These are phyloP conservation scores for Phytophthora fragariae DNA, from an alignment of 352 stramenopile genomes.

Conservation along the genomic window DNA sequence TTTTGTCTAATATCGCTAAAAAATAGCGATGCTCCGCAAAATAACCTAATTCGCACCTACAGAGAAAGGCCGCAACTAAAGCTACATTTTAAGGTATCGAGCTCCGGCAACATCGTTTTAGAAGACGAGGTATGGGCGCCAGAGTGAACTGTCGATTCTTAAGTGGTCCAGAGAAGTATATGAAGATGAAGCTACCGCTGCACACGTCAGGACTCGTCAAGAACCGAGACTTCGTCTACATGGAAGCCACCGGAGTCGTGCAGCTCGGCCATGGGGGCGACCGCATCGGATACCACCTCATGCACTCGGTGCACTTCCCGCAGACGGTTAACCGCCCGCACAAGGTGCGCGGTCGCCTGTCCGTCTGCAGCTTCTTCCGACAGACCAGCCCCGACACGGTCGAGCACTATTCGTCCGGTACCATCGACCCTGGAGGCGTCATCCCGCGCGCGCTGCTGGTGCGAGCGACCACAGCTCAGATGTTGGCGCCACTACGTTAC, in stretches of 20 bases:
- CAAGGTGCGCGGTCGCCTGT: constrained; percentile 41
- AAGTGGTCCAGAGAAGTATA: too few relatives aligned
- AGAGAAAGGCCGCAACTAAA: too few relatives aligned
- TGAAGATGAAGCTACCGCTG: constrained; percentile 41
- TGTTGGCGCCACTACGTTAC: constrained; percentile 38
- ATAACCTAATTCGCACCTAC: too few relatives aligned
- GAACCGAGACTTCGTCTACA: constrained; percentile 57
- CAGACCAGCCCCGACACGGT: constrained; percentile 37
- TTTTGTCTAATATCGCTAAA: too few relatives aligned
- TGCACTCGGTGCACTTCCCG: constrained; percentile 67
- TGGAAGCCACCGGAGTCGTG: constrained; percentile 58
- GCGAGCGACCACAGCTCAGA: constrained; percentile 20
- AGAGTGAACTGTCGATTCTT: too few relatives aligned
- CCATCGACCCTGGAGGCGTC: constrained; percentile 42
- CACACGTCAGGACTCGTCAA: constrained; percentile 35
- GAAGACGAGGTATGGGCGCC: too few relatives aligned
- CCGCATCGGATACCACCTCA: constrained; percentile 62
- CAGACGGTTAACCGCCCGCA: constrained; percentile 29
- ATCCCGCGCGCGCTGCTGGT: constrained; percentile 48
- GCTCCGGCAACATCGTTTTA: too few relatives aligned
- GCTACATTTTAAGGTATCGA: too few relatives aligned
- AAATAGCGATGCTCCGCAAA: too few relatives aligned
- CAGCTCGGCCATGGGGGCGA: constrained; percentile 45
- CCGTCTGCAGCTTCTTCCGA: constrained; percentile 46
- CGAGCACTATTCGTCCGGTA: constrained; percentile 48